Evolutionary conservation across 495 filamentous ascomycete genomes (phyloP).

Genomic region (Ascodesmis nigricans): DNA sequence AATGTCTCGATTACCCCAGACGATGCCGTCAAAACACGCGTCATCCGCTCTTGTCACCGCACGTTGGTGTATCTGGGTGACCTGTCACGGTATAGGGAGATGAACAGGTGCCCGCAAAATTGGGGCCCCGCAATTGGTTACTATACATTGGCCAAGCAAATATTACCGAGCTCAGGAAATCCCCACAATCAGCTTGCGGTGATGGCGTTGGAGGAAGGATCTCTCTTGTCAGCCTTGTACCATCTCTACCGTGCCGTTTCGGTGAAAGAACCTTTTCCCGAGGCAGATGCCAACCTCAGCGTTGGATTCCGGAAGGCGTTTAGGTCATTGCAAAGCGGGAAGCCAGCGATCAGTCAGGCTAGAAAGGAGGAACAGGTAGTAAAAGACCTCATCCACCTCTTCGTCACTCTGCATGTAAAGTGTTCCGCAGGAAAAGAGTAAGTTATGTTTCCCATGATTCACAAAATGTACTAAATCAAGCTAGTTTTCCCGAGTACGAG

Average conservation of each 20-base stretch:
- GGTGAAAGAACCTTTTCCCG: conserved; percentile 46
- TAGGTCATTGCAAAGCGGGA: conserved; percentile 35
- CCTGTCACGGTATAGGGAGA: conserved; percentile 73
- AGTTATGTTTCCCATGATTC: conserved; percentile 1
- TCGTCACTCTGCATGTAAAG: conserved; percentile 67
- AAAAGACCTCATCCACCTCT: conserved; percentile 38
- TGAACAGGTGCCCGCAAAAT: conserved; percentile 39
- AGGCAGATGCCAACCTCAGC: conserved; percentile 51
- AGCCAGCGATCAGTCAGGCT: conserved; percentile 29
- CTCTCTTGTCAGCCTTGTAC: conserved; percentile 66
- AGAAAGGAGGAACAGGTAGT: conserved; percentile 25
- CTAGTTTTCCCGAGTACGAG: conserved; percentile 46
- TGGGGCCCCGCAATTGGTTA: conserved; percentile 67
- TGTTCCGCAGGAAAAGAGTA: conserved; percentile 48
- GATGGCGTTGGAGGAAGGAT: conserved; percentile 48
- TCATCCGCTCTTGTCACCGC: conserved; percentile 57
- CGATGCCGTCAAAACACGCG: too few species aligned
- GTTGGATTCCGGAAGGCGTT: conserved; percentile 56
- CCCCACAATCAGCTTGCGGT: conserved; percentile 81
- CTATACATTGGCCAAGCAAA: conserved; percentile 57
- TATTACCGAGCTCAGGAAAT: conserved; percentile 56
- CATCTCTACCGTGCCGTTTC: conserved; percentile 68
- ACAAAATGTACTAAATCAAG: neutral
- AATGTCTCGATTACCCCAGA: neutral
- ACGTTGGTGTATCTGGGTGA: conserved; percentile 76